These are phyloP conservation scores for Cyberlindnera mycetangii DNA, from an alignment of 805 yeast species.

Conservation along the genomic window DNA sequence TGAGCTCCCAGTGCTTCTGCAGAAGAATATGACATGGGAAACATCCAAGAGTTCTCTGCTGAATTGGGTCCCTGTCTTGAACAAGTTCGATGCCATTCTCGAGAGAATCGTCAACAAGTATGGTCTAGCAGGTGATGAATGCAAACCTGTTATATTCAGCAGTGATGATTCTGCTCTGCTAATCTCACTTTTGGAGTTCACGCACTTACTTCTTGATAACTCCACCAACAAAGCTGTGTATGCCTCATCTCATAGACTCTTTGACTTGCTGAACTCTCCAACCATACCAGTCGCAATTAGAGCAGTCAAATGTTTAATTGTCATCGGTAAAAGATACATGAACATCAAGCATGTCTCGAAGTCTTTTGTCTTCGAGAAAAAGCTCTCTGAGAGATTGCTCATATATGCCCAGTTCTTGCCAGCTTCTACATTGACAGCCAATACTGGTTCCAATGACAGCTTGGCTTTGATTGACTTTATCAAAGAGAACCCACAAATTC, in stretches of 20 bases:
- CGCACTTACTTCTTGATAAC: slow-evolving; percentile 61
- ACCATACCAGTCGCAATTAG: slow-evolving; percentile 56
- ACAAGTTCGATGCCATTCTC: slow-evolving; percentile 68
- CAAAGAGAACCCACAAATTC: slow-evolving; percentile 42
- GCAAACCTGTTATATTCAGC: slow-evolving; percentile 45
- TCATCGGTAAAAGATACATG: slow-evolving; percentile 59
- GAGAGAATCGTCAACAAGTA: slow-evolving; percentile 54
- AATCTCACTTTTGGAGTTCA: slow-evolving; percentile 55
- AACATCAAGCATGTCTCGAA: slow-evolving; percentile 31
- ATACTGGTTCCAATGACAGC: slow-evolving; percentile 35
- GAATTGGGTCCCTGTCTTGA: slow-evolving; percentile 75
- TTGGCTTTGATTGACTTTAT: slow-evolving; percentile 46
- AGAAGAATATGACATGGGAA: slow-evolving; percentile 47
- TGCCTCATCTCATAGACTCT: slow-evolving; percentile 61
- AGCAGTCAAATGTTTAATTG: slow-evolving; percentile 57
- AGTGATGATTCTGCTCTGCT: slow-evolving; percentile 45
- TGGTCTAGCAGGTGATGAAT: slow-evolving; percentile 42
- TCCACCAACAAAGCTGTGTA: slow-evolving; percentile 68
- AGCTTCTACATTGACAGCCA: slow-evolving; percentile 36
- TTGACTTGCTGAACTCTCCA: slow-evolving; percentile 54
- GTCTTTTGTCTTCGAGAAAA: slow-evolving; percentile 23
- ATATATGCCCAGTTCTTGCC: slow-evolving; percentile 56
- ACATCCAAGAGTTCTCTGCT: slow-evolving; percentile 65
- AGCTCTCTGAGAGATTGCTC: slow-evolving; percentile 28
- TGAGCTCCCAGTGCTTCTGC: slow-evolving; percentile 40